Conservation (phyloP, 257 asterid species). For the Nicotiana knightiana region DNA sequence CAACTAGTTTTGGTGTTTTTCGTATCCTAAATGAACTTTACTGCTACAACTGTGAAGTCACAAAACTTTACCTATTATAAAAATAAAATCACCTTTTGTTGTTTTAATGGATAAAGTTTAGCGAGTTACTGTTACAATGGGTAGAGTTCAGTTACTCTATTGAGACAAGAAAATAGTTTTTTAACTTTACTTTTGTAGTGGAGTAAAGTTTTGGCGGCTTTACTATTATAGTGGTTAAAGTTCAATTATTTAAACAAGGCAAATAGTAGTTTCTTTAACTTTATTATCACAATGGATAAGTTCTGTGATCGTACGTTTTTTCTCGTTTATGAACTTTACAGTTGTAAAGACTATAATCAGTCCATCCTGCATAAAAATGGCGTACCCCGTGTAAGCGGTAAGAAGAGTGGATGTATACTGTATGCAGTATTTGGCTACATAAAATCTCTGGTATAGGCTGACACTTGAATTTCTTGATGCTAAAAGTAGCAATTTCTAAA, state of each 20-base stretch:
- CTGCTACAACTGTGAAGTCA: neutral
- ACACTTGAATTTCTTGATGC: neutral
- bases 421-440: neutral
- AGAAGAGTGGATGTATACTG: neutral
- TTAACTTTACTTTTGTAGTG: too few relatives aligned
- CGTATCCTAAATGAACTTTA: neutral
- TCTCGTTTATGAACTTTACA: neutral
- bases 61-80: neutral
- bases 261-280: neutral
- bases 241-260: neutral
- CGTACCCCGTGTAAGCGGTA: neutral
- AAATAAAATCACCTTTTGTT: neutral
- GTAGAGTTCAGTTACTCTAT: neutral
- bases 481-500: neutral
- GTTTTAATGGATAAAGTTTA: neutral
- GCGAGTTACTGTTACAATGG: too few relatives aligned
- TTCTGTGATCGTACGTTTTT: neutral
- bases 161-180: neutral
- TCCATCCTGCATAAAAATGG: neutral
- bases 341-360: neutral
- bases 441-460: conserved; percentile 1
- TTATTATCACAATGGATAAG: neutral
- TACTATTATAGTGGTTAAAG: neutral
- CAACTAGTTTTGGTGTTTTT: neutral
- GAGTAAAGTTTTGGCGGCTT: neutral